Percentiles rank a stretch among this genome's conserved stretches.
These are phyloP conservation scores for Cutaneotrichosporon cavernicola DNA, from an alignment of 1,284 basidiomycete genomes.

Conservation along the genomic window DNA sequence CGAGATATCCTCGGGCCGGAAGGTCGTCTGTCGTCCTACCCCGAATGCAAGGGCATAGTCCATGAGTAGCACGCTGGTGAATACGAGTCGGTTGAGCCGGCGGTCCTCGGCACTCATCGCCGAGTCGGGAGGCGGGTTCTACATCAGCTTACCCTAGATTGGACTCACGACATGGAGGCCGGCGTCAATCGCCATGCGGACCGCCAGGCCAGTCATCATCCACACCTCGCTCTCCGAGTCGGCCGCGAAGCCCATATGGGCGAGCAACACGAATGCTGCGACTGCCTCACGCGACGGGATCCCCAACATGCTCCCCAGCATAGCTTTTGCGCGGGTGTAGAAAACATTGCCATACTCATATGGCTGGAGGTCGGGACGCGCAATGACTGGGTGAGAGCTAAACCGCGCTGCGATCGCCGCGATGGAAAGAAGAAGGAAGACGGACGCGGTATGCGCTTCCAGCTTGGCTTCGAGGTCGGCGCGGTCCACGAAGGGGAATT, in stretches of 20 bases:
- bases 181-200: conserved; percentile 37
- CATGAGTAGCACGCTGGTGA: conserved; percentile 34
- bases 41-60: conserved; percentile 38
- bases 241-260: conserved; percentile 33
- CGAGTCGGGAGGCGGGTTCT: conserved; percentile 13
- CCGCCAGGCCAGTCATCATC: conserved; percentile 39
- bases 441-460: conserved; percentile 26
- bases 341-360: conserved; percentile 39
- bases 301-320: conserved; percentile 36
- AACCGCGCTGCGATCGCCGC: conserved; percentile 39
- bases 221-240: conserved; percentile 40
- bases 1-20: conserved; percentile 36
- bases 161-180: conserved; percentile 29
- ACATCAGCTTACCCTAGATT: background rate
- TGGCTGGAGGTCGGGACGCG: conserved; percentile 31
- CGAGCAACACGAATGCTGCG: conserved; percentile 31
- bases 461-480: conserved; percentile 22
- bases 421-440: conserved; percentile 33
- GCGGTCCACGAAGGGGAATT: conserved; percentile 33
- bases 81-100: conserved; percentile 33
- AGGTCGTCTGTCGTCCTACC: conserved; percentile 34
- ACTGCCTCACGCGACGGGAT: conserved; percentile 39
- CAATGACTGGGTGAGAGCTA: conserved; percentile 36
- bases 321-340: conserved; percentile 31
- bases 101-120: conserved; percentile 25